phyloP scores from a whole-genome alignment of 768 basidiomycete genomes.

The Cyathus striatus region DNA sequence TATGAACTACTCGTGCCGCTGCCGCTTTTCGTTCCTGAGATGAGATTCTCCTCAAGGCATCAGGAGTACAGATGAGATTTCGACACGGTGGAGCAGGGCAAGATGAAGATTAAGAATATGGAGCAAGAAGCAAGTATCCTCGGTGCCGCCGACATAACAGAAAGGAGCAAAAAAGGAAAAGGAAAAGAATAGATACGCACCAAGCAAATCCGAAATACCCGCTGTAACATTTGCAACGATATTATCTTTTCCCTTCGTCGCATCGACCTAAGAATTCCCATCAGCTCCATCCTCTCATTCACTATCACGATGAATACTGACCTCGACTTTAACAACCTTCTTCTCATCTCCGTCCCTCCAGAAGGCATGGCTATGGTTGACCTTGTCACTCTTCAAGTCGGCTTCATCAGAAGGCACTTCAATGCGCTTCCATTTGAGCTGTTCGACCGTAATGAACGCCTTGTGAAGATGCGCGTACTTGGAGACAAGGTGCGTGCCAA shows the following conservation, averaged over 20 bases:
- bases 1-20: too few species aligned
- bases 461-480: conserved; percentile 76
- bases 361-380: conserved; percentile 79
- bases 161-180: background rate
- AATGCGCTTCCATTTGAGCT: conserved; percentile 84
- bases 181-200: conserved; percentile 31
- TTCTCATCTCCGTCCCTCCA: conserved; percentile 90
- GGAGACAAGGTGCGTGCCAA: conserved; percentile 77
- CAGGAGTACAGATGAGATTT: background rate
- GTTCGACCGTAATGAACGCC: conserved; percentile 66
- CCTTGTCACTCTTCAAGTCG: conserved; percentile 11
- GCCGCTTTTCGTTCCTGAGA: too few species aligned
- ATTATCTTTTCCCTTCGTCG: conserved; percentile 53
- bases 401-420: conserved; percentile 35
- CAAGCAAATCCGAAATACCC: conserved; percentile 77
- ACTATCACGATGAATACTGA: conserved; percentile 18
- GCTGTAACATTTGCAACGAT: conserved; percentile 57
- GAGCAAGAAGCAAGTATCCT: background rate
- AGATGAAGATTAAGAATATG: background rate
- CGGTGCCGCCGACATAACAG: too few species aligned
- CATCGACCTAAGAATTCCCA: conserved; percentile 49
- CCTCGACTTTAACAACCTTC: conserved; percentile 56
- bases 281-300: background rate
- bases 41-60: background rate
- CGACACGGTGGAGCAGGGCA: background rate